Conservation (phyloP, 2,329 filamentous ascomycete species). For the Davidsoniella eucalypti region DNA sequence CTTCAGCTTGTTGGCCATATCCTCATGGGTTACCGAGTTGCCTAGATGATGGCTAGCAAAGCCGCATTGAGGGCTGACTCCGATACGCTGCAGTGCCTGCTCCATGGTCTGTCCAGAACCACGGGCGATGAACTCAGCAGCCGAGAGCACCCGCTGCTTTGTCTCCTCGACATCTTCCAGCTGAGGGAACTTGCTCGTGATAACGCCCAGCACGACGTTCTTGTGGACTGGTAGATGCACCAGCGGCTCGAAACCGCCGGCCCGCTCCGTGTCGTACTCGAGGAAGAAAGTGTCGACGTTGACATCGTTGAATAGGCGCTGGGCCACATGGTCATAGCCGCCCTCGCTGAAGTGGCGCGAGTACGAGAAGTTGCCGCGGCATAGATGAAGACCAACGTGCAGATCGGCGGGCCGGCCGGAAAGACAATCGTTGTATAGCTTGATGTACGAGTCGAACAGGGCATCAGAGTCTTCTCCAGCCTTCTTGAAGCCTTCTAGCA, state of each 20-base stretch:
- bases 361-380: conserved; percentile 51
- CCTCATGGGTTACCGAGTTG: conserved; percentile 50
- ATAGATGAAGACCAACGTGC: conserved; percentile 63
- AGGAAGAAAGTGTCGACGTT: conserved; percentile 53
- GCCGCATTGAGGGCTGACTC: conserved; percentile 55
- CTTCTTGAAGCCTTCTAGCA: conserved; percentile 51
- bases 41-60: conserved; percentile 61
- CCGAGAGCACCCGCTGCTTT: conserved; percentile 40
- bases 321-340: conserved; percentile 49
- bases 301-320: conserved; percentile 46
- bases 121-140: conserved; percentile 52
- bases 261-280: conserved; percentile 49
- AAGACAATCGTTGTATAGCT: conserved; percentile 59
- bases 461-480: conserved; percentile 48
- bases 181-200: conserved; percentile 45
- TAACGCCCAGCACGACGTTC: conserved; percentile 46
- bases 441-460: conserved; percentile 59
- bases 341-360: conserved; percentile 50
- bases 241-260: conserved; percentile 50
- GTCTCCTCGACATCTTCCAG: conserved; percentile 48
- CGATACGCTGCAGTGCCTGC: conserved; percentile 51
- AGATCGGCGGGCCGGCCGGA: conserved; percentile 48
- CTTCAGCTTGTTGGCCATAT: conserved; percentile 57
- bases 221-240: conserved; percentile 42
- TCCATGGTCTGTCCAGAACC: conserved; percentile 46